Conservation (phyloP, 352 stramenopile genomes). For the Pythium oligandrum region DNA sequence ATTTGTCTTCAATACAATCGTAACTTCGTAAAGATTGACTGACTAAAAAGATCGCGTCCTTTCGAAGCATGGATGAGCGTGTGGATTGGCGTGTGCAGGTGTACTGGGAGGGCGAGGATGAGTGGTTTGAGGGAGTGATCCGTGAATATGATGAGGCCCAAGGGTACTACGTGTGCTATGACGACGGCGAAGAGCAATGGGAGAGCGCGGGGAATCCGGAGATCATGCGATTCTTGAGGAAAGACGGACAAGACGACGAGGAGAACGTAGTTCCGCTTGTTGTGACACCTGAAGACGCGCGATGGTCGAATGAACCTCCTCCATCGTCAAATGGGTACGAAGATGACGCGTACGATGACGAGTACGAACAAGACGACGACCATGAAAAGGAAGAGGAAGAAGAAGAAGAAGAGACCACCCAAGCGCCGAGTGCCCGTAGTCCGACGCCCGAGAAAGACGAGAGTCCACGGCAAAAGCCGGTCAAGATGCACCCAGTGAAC, state of each 20-base stretch:
- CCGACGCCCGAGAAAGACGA: constrained; percentile 1
- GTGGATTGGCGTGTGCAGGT: constrained; percentile 54
- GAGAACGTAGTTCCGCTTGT: neutral
- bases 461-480: constrained; percentile 4
- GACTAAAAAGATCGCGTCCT: neutral
- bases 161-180: constrained; percentile 65
- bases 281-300: neutral
- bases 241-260: neutral
- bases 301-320: constrained; percentile 14
- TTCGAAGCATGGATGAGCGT: neutral
- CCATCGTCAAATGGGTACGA: constrained; percentile 10
- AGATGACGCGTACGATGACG: constrained; percentile 7
- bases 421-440: neutral
- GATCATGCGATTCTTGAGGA: constrained; percentile 18
- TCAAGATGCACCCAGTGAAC: constrained; percentile 1
- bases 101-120: constrained; percentile 60
- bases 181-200: constrained; percentile 77
- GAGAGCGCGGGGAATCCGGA: constrained; percentile 25
- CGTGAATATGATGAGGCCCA: constrained; percentile 18
- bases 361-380: constrained; percentile 22
- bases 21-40: too few relatives aligned
- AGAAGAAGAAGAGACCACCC: constrained; percentile 7
- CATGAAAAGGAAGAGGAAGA: constrained; percentile 14
- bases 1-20: too few relatives aligned
- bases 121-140: constrained; percentile 70